Conservation (phyloP, 148 eudicot genomes). For the Drosera capensis region DNA sequence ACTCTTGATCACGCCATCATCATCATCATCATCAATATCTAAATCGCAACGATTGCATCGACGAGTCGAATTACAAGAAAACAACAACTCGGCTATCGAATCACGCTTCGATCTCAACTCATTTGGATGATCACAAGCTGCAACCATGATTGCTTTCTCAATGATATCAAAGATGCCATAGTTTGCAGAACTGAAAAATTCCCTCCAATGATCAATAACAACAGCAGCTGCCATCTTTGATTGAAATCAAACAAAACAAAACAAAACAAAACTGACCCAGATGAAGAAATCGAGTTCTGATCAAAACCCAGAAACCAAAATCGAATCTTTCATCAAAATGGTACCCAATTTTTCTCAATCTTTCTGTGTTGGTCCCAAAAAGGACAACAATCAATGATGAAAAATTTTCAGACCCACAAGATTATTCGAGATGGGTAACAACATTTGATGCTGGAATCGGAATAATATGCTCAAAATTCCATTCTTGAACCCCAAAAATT, state of each 20-base stretch:
- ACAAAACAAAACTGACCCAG: conserved; percentile 25
- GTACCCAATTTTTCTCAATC: no score
- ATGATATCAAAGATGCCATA: conserved; percentile 65
- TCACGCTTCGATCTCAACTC: conserved; percentile 47
- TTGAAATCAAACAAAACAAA: conserved; percentile 12
- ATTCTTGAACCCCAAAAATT: no score
- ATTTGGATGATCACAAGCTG: conserved; percentile 70
- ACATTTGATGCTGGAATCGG: no score
- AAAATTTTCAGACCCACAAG: no score
- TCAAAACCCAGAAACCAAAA: conserved; percentile 23
- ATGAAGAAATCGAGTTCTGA: conserved; percentile 13
- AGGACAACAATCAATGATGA: no score
- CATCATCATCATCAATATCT: conserved; percentile 8
- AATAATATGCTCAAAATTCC: no score
- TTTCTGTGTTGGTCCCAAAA: no score
- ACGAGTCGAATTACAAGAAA: conserved; percentile 32
- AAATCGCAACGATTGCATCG: conserved; percentile 65
- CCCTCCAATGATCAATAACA: conserved; percentile 55
- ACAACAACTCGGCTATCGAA: conserved; percentile 55
- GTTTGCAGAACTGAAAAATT: conserved; percentile 41
- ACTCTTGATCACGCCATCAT: conserved; percentile 9
- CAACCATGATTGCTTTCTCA: conserved; percentile 61
- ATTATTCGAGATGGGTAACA: no score
- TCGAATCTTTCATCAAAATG: no score
- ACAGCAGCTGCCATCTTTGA: conserved; percentile 24